Conservation (phyloP, 2,329 filamentous ascomycete species). For the Clonostachys rosea region DNA sequence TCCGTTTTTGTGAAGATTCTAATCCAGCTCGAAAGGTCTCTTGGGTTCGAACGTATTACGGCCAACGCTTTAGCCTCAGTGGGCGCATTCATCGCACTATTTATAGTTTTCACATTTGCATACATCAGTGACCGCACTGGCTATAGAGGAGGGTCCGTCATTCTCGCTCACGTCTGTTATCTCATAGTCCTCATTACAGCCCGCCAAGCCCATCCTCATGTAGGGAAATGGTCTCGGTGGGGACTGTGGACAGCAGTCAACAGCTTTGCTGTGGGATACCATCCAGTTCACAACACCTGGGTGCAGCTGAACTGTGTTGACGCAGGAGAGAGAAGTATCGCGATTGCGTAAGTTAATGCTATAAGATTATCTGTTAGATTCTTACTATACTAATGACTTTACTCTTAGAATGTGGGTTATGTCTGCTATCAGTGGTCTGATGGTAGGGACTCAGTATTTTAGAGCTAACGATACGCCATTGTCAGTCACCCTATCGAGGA, state of each 20-base stretch:
- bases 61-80: slow-evolving; percentile 42
- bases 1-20: slow-evolving; percentile 9
- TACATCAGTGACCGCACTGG: slow-evolving; percentile 41
- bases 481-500: slow-evolving; percentile 10
- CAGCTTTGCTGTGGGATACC: slow-evolving; percentile 45
- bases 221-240: slow-evolving; percentile 41
- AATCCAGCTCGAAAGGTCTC: slow-evolving; percentile 15
- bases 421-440: slow-evolving; percentile 43
- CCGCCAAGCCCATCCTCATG: slow-evolving; percentile 30
- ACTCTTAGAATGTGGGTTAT: slow-evolving; percentile 35
- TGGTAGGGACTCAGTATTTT: slow-evolving; percentile 47
- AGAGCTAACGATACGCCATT: slow-evolving; percentile 32
- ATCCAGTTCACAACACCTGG: slow-evolving; percentile 49
- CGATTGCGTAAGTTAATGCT: slow-evolving; percentile 31
- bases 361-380: background rate
- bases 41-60: slow-evolving; percentile 37
- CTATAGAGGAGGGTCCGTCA: slow-evolving; percentile 34
- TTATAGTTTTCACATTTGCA: slow-evolving; percentile 40
- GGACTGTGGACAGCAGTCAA: slow-evolving; percentile 47
- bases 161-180: slow-evolving; percentile 37
- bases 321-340: slow-evolving; percentile 39
- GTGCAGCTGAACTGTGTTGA: slow-evolving; percentile 44
- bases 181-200: slow-evolving; percentile 35
- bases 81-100: slow-evolving; percentile 35
- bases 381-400: slow-evolving; percentile 1